A percentile compares a stretch with the other conserved stretches of the same genome.
These are phyloP conservation scores for Neonectria magnoliae DNA, from an alignment of 2,329 filamentous ascomycete species.

Conservation along the genomic window DNA sequence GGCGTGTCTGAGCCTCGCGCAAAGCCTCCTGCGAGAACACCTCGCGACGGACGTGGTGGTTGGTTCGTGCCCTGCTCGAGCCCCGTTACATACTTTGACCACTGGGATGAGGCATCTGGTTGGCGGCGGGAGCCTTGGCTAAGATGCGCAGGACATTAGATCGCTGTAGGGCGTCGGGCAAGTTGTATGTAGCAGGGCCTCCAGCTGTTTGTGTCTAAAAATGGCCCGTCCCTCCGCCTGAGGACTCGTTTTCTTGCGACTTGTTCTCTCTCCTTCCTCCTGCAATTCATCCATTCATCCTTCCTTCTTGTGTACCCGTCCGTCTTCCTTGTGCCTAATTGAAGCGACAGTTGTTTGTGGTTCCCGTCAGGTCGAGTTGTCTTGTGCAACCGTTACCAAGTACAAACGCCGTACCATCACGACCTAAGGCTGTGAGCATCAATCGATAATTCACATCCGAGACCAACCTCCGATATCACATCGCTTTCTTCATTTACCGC, in stretches of 20 bases:
- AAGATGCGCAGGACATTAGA: not conserved
- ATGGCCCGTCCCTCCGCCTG: constrained; percentile 14
- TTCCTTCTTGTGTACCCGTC: not conserved
- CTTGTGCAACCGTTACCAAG: no score
- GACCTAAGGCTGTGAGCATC: not conserved
- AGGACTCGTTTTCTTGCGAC: not conserved
- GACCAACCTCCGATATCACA: not conserved
- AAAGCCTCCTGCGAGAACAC: not conserved
- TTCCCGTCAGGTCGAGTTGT: no score
- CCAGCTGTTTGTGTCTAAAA: constrained; percentile 12
- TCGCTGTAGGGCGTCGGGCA: not conserved
- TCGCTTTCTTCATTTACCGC: not conserved
- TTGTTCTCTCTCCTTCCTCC: not conserved
- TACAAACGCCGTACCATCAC: not conserved
- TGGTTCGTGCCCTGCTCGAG: not conserved
- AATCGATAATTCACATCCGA: not conserved
- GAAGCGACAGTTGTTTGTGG: not conserved
- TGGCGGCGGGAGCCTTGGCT: not conserved
- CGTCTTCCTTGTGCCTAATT: not conserved
- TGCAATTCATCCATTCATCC: not conserved
- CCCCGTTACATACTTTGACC: not conserved
- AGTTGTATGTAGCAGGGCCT: not conserved
- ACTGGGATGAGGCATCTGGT: not conserved
- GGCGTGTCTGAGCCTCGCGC: not conserved
- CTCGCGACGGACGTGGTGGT: not conserved